Conservation (phyloP, 148 eudicot genomes). For the Cornus kousa region DNA sequence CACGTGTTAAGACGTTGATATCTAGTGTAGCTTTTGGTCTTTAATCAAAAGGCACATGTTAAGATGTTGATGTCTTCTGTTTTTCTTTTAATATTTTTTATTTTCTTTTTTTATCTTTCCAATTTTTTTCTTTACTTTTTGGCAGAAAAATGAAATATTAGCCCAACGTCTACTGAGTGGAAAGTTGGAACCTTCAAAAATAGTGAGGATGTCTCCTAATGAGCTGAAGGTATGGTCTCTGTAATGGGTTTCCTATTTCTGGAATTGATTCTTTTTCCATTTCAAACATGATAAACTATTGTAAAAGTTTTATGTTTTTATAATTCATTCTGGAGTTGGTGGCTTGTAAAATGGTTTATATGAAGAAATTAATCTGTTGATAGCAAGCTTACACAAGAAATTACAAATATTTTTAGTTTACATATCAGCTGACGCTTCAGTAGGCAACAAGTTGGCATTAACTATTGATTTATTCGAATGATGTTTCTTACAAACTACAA, state of each 20-base stretch:
- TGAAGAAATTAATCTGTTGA: background rate
- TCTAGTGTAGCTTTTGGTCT: background rate
- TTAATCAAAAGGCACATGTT: background rate
- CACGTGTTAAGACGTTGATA: background rate
- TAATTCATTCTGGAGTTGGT: background rate
- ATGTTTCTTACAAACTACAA: background rate
- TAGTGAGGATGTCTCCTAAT: conserved; percentile 77
- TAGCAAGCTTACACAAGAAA: background rate
- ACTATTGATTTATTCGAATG: too few species aligned
- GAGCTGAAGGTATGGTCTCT: conserved; percentile 70
- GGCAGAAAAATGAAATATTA: conserved; percentile 62
- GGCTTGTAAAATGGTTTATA: background rate
- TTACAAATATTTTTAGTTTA: too few species aligned
- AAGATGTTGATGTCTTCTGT: background rate
- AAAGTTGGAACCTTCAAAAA: conserved; percentile 76
- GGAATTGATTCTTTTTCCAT: background rate
- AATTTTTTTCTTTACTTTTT: background rate
- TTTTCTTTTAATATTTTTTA: background rate
- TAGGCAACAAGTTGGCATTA: too few species aligned
- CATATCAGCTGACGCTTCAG: background rate
- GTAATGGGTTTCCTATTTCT: background rate
- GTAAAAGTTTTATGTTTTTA: background rate
- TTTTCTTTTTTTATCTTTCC: background rate
- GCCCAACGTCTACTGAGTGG: conserved; percentile 73
- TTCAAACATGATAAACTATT: background rate